These are phyloP conservation scores for Kwoniella heveanensis DNA, from an alignment of 768 basidiomycete genomes.

Conservation along the genomic window DNA sequence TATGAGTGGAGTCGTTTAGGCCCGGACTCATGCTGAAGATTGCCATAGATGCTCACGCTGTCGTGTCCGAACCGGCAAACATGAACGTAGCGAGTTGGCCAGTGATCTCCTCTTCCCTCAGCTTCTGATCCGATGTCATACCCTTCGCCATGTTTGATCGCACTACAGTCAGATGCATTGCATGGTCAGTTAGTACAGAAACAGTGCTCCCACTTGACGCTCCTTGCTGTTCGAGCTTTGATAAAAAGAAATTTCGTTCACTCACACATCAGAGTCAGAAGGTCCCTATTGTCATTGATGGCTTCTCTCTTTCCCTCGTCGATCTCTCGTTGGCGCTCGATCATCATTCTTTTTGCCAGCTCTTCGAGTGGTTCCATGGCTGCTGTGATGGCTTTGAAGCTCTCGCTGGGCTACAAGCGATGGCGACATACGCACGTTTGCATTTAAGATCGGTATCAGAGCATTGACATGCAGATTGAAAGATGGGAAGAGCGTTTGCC, in stretches of 20 bases:
- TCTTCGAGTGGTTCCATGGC: conserved; percentile 32
- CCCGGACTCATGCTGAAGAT: too few relatives aligned
- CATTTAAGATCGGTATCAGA: too few relatives aligned
- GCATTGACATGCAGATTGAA: too few relatives aligned
- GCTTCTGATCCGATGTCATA: conserved; percentile 23
- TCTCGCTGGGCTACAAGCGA: conserved; percentile 28
- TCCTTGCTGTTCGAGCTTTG: too few relatives aligned
- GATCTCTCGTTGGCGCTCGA: conserved; percentile 24
- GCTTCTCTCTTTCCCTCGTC: conserved; percentile 26
- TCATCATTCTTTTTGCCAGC: conserved; percentile 18
- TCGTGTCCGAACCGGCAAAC: conserved; percentile 41
- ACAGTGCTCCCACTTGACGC: too few relatives aligned
- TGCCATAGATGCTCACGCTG: conserved; percentile 34
- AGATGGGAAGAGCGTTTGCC: too few relatives aligned
- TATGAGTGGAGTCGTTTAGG: too few relatives aligned
- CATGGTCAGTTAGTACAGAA: too few relatives aligned
- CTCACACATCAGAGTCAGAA: conserved; percentile 37
- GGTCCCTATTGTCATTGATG: conserved; percentile 20
- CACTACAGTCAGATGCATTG: conserved; percentile 10
- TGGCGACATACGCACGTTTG: too few relatives aligned
- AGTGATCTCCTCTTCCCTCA: conserved; percentile 31
- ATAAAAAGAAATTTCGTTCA: too few relatives aligned
- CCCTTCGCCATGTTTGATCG: conserved; percentile 25
- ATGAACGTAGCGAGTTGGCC: conserved; percentile 38
- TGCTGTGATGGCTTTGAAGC: conserved; percentile 16